Evolutionary conservation across 2,329 filamentous ascomycete genomes (phyloP).

Genomic region (Zasmidium citrigriseum): DNA sequence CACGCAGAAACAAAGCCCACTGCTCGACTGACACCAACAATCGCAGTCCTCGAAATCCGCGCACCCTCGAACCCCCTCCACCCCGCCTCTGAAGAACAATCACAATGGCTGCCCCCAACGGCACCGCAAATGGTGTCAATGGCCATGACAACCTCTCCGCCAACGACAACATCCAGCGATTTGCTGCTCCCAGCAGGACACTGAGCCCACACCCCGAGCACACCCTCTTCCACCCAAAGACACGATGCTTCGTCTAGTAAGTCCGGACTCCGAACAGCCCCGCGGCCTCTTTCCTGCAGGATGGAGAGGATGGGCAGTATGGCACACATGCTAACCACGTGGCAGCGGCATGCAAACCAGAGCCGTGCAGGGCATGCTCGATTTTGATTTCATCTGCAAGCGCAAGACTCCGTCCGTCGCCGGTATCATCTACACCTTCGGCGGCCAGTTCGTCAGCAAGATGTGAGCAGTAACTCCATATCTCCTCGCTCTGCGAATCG

Average conservation of each 20-base stretch:
- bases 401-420: slow-evolving; percentile 92
- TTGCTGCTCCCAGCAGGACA: slow-evolving; percentile 87
- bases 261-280: slow-evolving; percentile 33
- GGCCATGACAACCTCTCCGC: slow-evolving; percentile 58
- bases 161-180: slow-evolving; percentile 99
- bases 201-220: slow-evolving; percentile 85
- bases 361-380: slow-evolving; percentile 67
- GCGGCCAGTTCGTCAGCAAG: slow-evolving; percentile 99
- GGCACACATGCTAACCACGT: slow-evolving; percentile 30
- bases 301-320: background rate
- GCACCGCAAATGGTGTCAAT: slow-evolving; percentile 34
- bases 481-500: slow-evolving; percentile 7
- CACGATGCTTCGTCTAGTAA: slow-evolving; percentile 98
- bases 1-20: background rate
- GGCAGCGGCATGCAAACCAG: slow-evolving; percentile 87
- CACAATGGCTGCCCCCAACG: slow-evolving; percentile 44
- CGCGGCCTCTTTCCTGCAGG: background rate
- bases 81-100: slow-evolving; percentile 18
- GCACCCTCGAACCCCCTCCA: slow-evolving; percentile 1
- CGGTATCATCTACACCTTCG: slow-evolving; percentile 99
- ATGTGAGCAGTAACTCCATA: slow-evolving; percentile 60
- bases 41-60: slow-evolving; percentile 4
- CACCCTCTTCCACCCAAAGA: slow-evolving; percentile 98
- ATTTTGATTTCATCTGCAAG: slow-evolving; percentile 99
- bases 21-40: background rate